Percentiles rank a stretch among this genome's conserved stretches.
Evolutionary conservation across 1,284 basidiomycete genomes (phyloP).

Genomic region (Papiliotrema flavescens): DNA sequence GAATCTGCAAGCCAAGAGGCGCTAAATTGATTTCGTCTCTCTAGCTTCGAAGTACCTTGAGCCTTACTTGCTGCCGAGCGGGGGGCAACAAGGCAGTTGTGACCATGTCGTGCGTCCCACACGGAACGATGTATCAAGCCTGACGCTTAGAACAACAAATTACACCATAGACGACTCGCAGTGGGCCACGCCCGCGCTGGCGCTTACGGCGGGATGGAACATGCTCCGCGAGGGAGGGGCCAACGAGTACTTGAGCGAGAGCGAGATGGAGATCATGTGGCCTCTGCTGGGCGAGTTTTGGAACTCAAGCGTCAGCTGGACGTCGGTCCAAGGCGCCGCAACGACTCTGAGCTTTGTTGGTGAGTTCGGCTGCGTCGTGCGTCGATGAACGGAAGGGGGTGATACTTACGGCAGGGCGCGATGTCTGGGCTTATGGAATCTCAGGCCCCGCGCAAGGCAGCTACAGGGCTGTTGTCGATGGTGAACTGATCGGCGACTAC

Average conservation of each 20-base stretch:
- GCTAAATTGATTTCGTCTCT: too few relatives aligned
- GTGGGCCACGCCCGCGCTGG: conserved; percentile 23
- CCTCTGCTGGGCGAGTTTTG: conserved; percentile 22
- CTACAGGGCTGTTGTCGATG: conserved; percentile 17
- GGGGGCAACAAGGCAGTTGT: too few relatives aligned
- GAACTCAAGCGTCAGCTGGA: conserved; percentile 30
- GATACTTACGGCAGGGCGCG: conserved; percentile 17
- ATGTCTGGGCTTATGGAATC: conserved; percentile 29
- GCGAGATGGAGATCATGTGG: conserved; percentile 17
- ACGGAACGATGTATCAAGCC: too few relatives aligned
- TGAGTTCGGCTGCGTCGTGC: conserved; percentile 4
- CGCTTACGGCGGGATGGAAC: conserved; percentile 31
- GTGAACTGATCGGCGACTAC: conserved; percentile 9
- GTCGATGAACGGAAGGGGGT: background rate
- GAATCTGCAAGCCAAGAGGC: too few relatives aligned
- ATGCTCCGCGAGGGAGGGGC: conserved; percentile 26
- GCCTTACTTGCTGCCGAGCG: too few relatives aligned
- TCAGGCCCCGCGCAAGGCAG: conserved; percentile 18
- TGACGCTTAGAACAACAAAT: conserved; percentile 3
- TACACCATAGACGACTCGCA: conserved; percentile 37
- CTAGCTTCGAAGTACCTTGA: too few relatives aligned
- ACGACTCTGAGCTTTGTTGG: conserved; percentile 22
- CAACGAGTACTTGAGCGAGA: conserved; percentile 21
- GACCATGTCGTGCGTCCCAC: too few relatives aligned
- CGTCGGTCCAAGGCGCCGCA: conserved; percentile 11